Conservation (phyloP, 2,329 filamentous ascomycete species). For the Aulographum hederae region DNA sequence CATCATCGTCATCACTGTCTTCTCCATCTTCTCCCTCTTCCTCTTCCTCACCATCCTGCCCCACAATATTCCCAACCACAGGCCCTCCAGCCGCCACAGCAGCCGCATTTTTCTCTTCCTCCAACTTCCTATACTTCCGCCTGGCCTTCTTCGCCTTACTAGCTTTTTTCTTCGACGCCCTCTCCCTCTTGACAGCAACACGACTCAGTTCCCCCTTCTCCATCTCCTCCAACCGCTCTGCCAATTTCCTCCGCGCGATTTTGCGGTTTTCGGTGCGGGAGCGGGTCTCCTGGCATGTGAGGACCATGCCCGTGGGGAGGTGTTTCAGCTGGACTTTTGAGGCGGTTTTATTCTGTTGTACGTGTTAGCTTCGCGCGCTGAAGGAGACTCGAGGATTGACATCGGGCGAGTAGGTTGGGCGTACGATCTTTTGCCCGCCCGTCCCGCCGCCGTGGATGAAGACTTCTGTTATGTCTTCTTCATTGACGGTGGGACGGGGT, state of each 20-base stretch:
- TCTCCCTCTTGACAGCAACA: constrained; percentile 42
- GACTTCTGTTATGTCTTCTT: constrained; percentile 62
- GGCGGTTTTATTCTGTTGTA: constrained; percentile 76
- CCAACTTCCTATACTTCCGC: constrained; percentile 55
- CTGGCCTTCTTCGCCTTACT: constrained; percentile 68
- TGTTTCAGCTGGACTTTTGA: constrained; percentile 90
- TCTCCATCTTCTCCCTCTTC: not conserved
- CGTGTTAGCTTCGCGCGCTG: constrained; percentile 1
- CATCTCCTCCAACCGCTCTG: constrained; percentile 57
- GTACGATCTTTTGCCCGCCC: constrained; percentile 85
- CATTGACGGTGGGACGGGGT: constrained; percentile 55
- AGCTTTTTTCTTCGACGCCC: constrained; percentile 49
- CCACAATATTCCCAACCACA: too few species aligned
- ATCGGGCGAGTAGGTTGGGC: too few species aligned
- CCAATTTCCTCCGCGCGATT: constrained; percentile 61
- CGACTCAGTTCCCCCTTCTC: constrained; percentile 54
- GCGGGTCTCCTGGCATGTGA: constrained; percentile 86
- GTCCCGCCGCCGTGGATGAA: constrained; percentile 87
- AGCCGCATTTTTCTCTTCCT: constrained; percentile 25
- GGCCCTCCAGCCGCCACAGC: too few species aligned
- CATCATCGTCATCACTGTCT: not conserved
- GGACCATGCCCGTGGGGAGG: constrained; percentile 71
- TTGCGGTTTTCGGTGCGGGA: constrained; percentile 76
- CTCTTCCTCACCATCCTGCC: constrained; percentile 8
- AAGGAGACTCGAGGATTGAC: not conserved